A percentile compares a stretch with the other conserved stretches of the same genome.
These are phyloP conservation scores for Colletotrichum sp. DNA, from an alignment of 2,329 filamentous ascomycete genomes.

Conservation along the genomic window DNA sequence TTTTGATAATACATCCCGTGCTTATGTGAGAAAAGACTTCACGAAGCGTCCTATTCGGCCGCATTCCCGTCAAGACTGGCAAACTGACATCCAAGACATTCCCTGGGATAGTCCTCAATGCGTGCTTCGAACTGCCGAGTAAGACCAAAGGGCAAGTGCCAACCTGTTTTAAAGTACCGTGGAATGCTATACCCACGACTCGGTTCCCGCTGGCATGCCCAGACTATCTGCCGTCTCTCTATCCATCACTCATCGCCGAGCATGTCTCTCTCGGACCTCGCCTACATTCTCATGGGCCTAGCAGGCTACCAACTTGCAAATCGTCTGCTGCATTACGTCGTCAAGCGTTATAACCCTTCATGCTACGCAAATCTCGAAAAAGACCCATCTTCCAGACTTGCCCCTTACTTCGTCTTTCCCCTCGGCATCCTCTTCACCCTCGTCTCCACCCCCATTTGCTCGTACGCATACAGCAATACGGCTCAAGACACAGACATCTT, in stretches of 20 bases:
- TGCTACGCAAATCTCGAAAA: neutral
- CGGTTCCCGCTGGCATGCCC: neutral
- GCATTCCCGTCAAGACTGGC: neutral
- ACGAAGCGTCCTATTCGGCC: neutral
- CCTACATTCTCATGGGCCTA: neutral
- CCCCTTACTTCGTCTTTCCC: constrained; percentile 16
- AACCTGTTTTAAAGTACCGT: neutral
- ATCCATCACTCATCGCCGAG: neutral
- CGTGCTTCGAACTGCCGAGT: neutral
- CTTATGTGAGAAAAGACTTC: neutral
- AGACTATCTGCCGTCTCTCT: neutral
- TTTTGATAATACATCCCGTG: neutral
- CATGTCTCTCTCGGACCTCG: neutral
- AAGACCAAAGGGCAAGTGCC: neutral
- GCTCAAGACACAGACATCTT: neutral
- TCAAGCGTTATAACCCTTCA: neutral
- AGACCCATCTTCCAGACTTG: neutral
- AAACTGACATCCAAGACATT: neutral
- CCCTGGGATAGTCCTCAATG: neutral
- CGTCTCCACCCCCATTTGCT: neutral
- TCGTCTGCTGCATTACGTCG: neutral
- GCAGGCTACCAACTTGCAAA: neutral
- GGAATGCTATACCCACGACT: neutral
- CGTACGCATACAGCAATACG: neutral
- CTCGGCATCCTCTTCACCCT: constrained; percentile 12